Base-by-base conservation (phyloP, 148 eudicot species). In the Fagopyrum homotropicum region DNA sequence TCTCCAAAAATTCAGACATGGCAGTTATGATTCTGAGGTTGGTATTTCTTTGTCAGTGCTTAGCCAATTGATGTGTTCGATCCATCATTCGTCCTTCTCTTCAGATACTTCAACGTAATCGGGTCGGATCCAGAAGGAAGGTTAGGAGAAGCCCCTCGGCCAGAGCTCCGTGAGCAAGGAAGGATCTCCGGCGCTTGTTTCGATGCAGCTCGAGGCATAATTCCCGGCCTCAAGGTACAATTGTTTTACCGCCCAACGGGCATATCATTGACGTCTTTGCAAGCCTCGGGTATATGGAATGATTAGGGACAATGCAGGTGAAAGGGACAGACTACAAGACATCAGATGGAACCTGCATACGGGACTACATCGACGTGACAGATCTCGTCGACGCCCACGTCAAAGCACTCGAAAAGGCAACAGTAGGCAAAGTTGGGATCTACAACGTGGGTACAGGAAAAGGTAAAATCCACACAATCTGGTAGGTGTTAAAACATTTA, bases 131-230 rank as follows among this genome's bases (percentile, higher is more conserved):
- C 97, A 7, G 92, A 90, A 77, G 98, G 97, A 75, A 85, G 97
- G 78, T 80, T 95, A 75, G 97, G 98, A 73, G 98, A 95, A 84
- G 98, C 98, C 78, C 98, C 98, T 40, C 90, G 91, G 73, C 92
- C 97, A n/a, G 98, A 95, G 82, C 74, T 92, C 63, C 92, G 97
- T 30, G 93, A 84, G 74, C 98, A 92, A 81, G 97, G 98, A 35
- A 85, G 98, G n/a, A 92, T 92, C 75, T 95, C 98, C 17, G 98
- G 98, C 77, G 98, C 98, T 57, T 92, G 98, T 79, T 95, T 92
- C 78, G 97, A 95, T 88, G 98, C 98, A 44, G 98, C 98, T 81
- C 98, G 93, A 43, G 93, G 93, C 45, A 89, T 95, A 78, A 90
- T 74, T 60, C 80, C 87, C 7, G 97, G 96, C 11, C 87, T 95